A percentile compares a stretch with the other conserved stretches of the same genome.
These are phyloP conservation scores for Solanum corneliomulleri DNA, from an alignment of 257 asterid genomes.

Conservation along the genomic window DNA sequence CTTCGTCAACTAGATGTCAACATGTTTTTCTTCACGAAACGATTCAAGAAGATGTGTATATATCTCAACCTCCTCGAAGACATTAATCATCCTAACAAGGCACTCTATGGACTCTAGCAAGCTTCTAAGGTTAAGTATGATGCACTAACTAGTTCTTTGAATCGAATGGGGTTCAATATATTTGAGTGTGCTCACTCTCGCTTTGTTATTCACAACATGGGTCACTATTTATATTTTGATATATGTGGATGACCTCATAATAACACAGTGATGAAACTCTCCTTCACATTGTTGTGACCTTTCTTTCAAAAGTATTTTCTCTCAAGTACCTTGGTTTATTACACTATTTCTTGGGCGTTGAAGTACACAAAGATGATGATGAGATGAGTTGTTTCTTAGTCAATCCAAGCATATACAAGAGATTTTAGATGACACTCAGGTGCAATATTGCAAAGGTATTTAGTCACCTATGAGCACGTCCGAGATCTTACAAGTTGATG, in stretches of 20 bases:
- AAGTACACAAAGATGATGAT: not conserved
- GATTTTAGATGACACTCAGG: not conserved
- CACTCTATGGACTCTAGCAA: not conserved
- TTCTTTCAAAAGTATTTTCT: not conserved
- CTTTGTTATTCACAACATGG: not conserved
- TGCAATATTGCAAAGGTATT: not conserved
- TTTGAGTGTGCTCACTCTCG: not conserved
- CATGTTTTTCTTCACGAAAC: not conserved
- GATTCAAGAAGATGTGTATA: not conserved
- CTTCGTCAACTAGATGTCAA: not conserved
- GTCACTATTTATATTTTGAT: not conserved
- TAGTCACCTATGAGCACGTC: not conserved
- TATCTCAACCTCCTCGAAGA: not conserved
- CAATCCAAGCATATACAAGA: not conserved
- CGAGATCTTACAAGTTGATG: not conserved
- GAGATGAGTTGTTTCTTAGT: not conserved
- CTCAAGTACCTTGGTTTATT: not conserved
- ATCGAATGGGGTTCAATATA: not conserved
- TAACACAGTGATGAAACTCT: not conserved
- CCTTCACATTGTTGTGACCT: not conserved
- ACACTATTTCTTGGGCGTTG: not conserved
- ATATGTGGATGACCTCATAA: not conserved
- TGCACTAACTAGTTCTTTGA: not conserved
- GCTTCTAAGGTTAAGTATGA: not conserved
- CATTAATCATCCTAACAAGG: not conserved